Evolutionary conservation across 345 rosid species (phyloP), one percentile per base, ranked within the genome.

Genomic region (Populus tremula): DNA sequence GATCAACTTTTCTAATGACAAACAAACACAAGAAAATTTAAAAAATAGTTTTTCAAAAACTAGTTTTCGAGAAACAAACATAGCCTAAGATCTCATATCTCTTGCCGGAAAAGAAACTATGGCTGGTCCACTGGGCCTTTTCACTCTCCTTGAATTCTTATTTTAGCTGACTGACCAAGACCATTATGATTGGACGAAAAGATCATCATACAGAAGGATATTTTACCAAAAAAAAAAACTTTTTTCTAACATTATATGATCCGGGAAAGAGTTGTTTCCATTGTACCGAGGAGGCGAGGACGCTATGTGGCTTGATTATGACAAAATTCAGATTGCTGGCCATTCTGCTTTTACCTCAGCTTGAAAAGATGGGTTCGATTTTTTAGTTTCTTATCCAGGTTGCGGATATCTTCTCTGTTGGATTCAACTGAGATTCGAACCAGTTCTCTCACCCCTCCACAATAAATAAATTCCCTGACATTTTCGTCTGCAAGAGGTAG

Each of bases 321-420:
- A 53, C 8, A 20, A 53, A 20, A 53, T 18, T 20, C 59, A 53
- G 59, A 20, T 20, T 53, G 59, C 9, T 6, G 59, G 45, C 70
- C 25, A 36, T 27, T 80, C 75, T 10, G 65, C 25, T 21, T 67
- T 76, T 74, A 39, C 27, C 62, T 73, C 84, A 33, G 76, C 67
- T 63, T 84, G 82, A 76, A 86, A 87, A 67, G 62, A 36, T 2
- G 91, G 89, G 76, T 78, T 87, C 80, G 85, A 79, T 79, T 82
- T 90, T 83, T 25, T 25, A 25, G 25, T 25, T 25, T 25, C 25
- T 25, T 25, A 25, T 25, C 25, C 25, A 93, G 79, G 33, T 91
- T 89, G 50, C 95, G 89, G 41, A 95, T 93, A 54, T 95, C 99
- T 61, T 95, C 99, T 85, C 98, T 87, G 71, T 85, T 90, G 18